Conservation (phyloP, 2,329 filamentous ascomycete species). For the Talaromyces sp. region DNA sequence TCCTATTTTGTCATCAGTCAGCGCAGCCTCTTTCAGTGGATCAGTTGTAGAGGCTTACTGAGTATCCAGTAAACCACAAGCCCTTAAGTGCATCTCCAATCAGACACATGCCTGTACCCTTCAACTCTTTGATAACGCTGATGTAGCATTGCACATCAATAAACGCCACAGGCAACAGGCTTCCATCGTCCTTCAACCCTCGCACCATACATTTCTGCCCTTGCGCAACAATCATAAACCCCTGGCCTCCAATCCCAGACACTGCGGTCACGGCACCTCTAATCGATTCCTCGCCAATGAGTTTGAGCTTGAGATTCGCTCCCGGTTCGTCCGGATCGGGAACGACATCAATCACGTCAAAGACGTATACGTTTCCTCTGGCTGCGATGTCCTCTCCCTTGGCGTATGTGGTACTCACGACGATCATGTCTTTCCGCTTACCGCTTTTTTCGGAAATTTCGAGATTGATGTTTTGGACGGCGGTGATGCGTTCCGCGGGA, state of each 20-base stretch:
- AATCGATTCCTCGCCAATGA: conserved; percentile 85
- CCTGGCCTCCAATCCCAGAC: conserved; percentile 79
- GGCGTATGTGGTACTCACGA: conserved; percentile 79
- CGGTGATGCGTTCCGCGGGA: conserved; percentile 70
- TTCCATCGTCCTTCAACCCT: conserved; percentile 91
- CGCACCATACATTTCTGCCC: conserved; percentile 97
- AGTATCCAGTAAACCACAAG: conserved; percentile 93
- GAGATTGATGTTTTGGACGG: conserved; percentile 76
- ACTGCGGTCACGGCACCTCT: conserved; percentile 87
- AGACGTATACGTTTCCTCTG: conserved; percentile 80
- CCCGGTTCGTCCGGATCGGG: conserved; percentile 82
- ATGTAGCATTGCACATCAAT: conserved; percentile 97
- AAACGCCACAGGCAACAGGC: conserved; percentile 87
- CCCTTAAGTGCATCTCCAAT: conserved; percentile 91
- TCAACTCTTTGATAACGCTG: conserved; percentile 76
- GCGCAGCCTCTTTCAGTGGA: neutral
- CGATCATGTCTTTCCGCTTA: conserved; percentile 75
- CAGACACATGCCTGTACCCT: conserved; percentile 77
- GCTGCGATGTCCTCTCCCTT: conserved; percentile 87
- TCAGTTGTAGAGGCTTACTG: conserved; percentile 43
- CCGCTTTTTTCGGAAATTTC: conserved; percentile 90
- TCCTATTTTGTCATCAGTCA: conserved; percentile 50
- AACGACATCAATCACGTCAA: conserved; percentile 86
- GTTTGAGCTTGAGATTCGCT: conserved; percentile 78
- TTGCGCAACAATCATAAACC: conserved; percentile 83